Conservation (phyloP, 1,284 basidiomycete genomes). For the Moesziomyces sp. region DNA sequence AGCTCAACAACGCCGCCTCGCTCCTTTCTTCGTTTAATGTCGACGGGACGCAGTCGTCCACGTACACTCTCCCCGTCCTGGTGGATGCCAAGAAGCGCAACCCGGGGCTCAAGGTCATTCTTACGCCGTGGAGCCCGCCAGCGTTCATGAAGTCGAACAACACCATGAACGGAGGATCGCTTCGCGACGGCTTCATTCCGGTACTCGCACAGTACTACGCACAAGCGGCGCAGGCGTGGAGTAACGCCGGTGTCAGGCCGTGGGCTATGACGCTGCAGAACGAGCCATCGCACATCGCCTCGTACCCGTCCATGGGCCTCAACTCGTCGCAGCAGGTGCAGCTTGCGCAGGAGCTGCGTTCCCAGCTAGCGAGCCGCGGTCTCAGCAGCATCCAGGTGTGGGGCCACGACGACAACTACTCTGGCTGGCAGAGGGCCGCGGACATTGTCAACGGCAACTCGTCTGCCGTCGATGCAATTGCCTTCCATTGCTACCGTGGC, state of each 20-base stretch:
- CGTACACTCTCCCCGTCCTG: conserved; percentile 49
- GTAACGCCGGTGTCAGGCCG: conserved; percentile 30
- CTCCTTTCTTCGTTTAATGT: conserved; percentile 34
- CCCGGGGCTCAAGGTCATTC: conserved; percentile 45
- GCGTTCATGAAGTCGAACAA: conserved; percentile 57
- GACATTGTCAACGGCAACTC: conserved; percentile 44
- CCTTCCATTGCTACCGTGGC: conserved; percentile 61
- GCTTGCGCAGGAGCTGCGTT: conserved; percentile 29
- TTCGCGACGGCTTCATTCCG: conserved; percentile 31
- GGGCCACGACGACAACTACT: conserved; percentile 56
- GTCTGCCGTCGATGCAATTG: conserved; percentile 45
- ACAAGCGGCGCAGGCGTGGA: conserved; percentile 27
- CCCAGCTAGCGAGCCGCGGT: conserved; percentile 14
- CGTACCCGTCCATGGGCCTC: conserved; percentile 53
- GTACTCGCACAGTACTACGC: conserved; percentile 51
- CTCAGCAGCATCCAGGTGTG: conserved; percentile 37
- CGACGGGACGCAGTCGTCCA: conserved; percentile 22
- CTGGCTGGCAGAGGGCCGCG: conserved; percentile 33
- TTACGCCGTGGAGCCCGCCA: conserved; percentile 53
- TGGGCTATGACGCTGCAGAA: conserved; percentile 59
- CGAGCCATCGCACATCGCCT: conserved; percentile 42
- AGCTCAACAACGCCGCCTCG: conserved; percentile 20
- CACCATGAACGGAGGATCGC: conserved; percentile 40
- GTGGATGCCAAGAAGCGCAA: conserved; percentile 43
- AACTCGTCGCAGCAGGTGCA: conserved; percentile 17